Conservation (phyloP, 2,329 filamentous ascomycete species). For the Onygenales sp. region DNA sequence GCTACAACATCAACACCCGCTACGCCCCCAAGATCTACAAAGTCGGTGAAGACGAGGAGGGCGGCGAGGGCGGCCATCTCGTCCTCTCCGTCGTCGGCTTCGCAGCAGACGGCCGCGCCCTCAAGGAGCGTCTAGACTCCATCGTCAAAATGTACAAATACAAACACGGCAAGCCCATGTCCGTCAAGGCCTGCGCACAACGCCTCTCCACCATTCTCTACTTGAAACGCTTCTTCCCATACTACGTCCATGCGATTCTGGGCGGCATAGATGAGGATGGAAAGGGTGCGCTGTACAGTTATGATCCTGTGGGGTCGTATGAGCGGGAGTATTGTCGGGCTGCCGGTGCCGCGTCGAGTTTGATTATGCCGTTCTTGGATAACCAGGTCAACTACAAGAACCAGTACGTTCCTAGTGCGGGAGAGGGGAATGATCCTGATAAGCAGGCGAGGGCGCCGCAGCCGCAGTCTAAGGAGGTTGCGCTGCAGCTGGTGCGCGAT, state of each 20-base stretch:
- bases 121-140: conserved; percentile 87
- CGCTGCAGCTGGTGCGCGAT: conserved; percentile 86
- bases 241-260: conserved; percentile 92
- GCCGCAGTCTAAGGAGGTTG: conserved; percentile 61
- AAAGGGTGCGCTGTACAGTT: conserved; percentile 88
- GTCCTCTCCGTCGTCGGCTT: conserved; percentile 93
- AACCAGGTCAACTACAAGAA: conserved; percentile 99
- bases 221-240: conserved; percentile 96
- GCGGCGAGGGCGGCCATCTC: conserved; percentile 75
- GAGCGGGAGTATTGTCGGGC: conserved; percentile 94
- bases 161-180: conserved; percentile 95
- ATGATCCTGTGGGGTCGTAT: conserved; percentile 96
- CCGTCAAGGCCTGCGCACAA: conserved; percentile 87
- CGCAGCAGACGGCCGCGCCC: conserved; percentile 83
- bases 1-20: conserved; percentile 98
- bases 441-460: conserved; percentile 51
- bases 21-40: conserved; percentile 94
- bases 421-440: conserved; percentile 69
- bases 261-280: conserved; percentile 92
- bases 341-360: conserved; percentile 78
- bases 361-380: conserved; percentile 99
- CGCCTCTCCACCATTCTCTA: conserved; percentile 92
- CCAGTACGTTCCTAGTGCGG: conserved; percentile 83
- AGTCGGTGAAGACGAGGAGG: conserved; percentile 82
- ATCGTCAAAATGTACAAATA: conserved; percentile 99